Conservation (phyloP, 495 filamentous ascomycete species). For the Arthonia radiata region DNA sequence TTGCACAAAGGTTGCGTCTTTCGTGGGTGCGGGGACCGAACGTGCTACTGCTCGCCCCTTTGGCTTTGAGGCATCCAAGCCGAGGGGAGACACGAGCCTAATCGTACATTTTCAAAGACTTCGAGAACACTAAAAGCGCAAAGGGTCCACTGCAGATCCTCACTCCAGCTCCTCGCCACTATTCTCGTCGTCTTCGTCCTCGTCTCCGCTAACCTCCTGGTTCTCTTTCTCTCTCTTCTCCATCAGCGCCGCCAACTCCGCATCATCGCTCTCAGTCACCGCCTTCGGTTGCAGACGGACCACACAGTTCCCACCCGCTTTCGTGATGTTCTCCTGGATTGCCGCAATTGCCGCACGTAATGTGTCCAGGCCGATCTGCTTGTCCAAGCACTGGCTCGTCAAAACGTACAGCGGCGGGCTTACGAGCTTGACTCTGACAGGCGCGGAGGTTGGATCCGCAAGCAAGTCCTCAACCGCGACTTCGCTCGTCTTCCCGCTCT, state of each 20-base stretch:
- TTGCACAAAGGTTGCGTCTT: too few relatives aligned
- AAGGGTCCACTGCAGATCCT: too few relatives aligned
- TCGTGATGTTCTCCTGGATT: slow-evolving; percentile 51
- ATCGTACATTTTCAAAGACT: too few relatives aligned
- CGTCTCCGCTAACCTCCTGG: slow-evolving; percentile 85
- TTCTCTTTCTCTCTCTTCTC: slow-evolving; percentile 98
- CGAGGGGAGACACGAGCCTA: too few relatives aligned
- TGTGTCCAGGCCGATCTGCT: slow-evolving; percentile 54
- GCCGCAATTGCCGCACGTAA: slow-evolving; percentile 72
- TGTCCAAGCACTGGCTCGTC: slow-evolving; percentile 84
- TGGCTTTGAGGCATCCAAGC: too few relatives aligned
- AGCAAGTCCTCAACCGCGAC: too few relatives aligned
- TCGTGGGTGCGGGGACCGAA: too few relatives aligned
- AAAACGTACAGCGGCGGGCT: slow-evolving; percentile 86
- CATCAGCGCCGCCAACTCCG: slow-evolving; percentile 89
- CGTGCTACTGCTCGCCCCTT: too few relatives aligned
- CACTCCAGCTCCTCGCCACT: too few relatives aligned
- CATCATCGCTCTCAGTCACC: slow-evolving; percentile 94
- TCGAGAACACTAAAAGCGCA: too few relatives aligned
- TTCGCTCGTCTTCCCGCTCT: slow-evolving; percentile 67
- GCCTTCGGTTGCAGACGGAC: slow-evolving; percentile 98
- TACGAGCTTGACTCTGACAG: slow-evolving; percentile 94
- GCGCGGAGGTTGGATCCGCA: too few relatives aligned
- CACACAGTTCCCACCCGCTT: slow-evolving; percentile 47
- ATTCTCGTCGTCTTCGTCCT: too few relatives aligned